phyloP scores from a whole-genome alignment of 768 basidiomycete species.

The Leccinum arenicola region DNA sequence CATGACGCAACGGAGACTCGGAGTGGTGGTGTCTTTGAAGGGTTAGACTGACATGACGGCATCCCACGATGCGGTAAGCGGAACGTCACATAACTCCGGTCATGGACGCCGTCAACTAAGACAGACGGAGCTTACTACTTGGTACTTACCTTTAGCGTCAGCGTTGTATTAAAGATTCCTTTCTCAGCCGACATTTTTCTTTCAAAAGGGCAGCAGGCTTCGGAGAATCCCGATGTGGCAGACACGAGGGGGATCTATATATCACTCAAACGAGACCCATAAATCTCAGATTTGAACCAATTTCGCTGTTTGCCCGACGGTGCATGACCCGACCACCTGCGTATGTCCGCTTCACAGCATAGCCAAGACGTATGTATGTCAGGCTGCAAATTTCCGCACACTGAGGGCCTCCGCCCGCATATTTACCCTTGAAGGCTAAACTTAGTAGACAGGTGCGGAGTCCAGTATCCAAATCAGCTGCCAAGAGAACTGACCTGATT shows the following conservation, averaged over 20 bases:
- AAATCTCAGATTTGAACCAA: constrained; percentile 31
- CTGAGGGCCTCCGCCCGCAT: neutral
- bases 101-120: constrained; percentile 18
- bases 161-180: neutral
- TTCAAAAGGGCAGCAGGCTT: constrained; percentile 2
- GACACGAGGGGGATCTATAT: constrained; percentile 14
- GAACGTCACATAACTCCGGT: constrained; percentile 12
- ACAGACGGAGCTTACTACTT: neutral
- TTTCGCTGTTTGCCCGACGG: constrained; percentile 9
- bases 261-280: constrained; percentile 14
- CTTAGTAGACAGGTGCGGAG: neutral
- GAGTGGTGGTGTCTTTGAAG: constrained; percentile 13
- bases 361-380: neutral
- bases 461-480: constrained; percentile 1
- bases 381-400: neutral
- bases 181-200: constrained; percentile 6
- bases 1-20: constrained; percentile 29
- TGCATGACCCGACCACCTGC: constrained; percentile 1
- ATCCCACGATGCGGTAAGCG: constrained; percentile 26
- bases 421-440: constrained; percentile 2
- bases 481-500: constrained; percentile 8
- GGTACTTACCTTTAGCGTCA: neutral
- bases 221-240: constrained; percentile 24
- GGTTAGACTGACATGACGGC: constrained; percentile 32
- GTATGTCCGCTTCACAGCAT: constrained; percentile 7